A percentile compares a stretch with the other conserved stretches of the same genome.
These are phyloP conservation scores for Elsinoe fawcettii DNA, from an alignment of 2,329 filamentous ascomycete genomes.

Conservation along the genomic window DNA sequence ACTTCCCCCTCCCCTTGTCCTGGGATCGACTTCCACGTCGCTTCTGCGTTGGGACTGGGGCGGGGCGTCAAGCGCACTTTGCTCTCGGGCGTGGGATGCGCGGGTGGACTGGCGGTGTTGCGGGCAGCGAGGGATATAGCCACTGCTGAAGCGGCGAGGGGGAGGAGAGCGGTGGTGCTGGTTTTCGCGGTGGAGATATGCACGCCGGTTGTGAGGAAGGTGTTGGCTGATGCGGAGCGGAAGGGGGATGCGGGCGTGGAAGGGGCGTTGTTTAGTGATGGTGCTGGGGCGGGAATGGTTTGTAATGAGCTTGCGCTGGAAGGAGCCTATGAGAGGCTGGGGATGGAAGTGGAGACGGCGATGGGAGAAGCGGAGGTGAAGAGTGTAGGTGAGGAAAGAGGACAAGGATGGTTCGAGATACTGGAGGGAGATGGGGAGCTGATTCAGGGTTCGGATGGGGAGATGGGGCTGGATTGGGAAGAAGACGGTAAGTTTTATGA, in stretches of 20 bases:
- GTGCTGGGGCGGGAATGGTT: slow-evolving; percentile 49
- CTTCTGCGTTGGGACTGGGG: slow-evolving; percentile 27
- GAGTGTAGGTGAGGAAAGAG: slow-evolving; percentile 53
- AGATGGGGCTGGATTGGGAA: slow-evolving; percentile 60
- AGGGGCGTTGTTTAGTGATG: slow-evolving; percentile 61
- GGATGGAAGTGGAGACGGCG: too few relatives aligned
- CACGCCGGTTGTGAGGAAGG: slow-evolving; percentile 51
- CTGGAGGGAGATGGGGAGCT: slow-evolving; percentile 58
- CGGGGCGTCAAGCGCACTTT: slow-evolving; percentile 29
- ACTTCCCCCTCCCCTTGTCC: slow-evolving; percentile 32
- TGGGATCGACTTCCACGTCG: slow-evolving; percentile 33
- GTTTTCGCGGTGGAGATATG: slow-evolving; percentile 55
- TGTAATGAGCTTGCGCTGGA: too few relatives aligned
- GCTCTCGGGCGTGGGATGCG: slow-evolving; percentile 34
- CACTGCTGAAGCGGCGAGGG: slow-evolving; percentile 52
- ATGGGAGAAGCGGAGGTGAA: slow-evolving; percentile 18
- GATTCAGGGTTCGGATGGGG: slow-evolving; percentile 53
- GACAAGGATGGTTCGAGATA: slow-evolving; percentile 55
- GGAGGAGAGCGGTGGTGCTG: slow-evolving; percentile 54
- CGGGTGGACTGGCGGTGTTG: slow-evolving; percentile 30
- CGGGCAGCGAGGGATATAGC: slow-evolving; percentile 55
- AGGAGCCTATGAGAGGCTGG: too few relatives aligned
- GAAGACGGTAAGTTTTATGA: slow-evolving; percentile 51
- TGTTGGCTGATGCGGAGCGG: slow-evolving; percentile 38
- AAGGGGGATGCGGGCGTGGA: slow-evolving; percentile 59